These are phyloP conservation scores for Isabelozyma heimii DNA, from an alignment of 805 yeast genomes.

Conservation along the genomic window DNA sequence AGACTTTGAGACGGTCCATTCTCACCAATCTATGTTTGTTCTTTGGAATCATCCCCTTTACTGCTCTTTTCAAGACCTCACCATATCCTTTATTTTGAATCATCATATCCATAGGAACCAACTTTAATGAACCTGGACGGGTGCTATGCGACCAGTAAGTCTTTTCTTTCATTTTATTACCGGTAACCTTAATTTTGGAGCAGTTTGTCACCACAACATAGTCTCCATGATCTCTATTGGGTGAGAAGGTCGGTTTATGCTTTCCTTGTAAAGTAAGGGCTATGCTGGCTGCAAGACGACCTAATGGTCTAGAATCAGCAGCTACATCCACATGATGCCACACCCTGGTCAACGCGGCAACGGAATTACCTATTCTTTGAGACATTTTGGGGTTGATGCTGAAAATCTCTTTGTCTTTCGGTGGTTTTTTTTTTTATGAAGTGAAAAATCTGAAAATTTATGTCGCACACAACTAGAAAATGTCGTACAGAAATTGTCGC, in stretches of 20 bases:
- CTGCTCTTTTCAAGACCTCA: conserved; percentile 85
- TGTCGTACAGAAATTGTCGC: not conserved
- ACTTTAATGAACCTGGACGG: conserved; percentile 85
- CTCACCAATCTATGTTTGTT: conserved; percentile 77
- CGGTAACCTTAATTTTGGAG: conserved; percentile 75
- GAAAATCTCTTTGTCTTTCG: not conserved
- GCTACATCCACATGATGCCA: conserved; percentile 98
- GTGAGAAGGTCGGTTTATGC: conserved; percentile 87
- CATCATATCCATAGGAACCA: conserved; percentile 76
- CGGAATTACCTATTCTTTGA: conserved; percentile 46
- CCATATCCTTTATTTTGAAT: conserved; percentile 78
- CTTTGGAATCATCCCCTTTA: conserved; percentile 94
- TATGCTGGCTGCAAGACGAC: conserved; percentile 86
- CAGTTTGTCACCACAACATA: conserved; percentile 96
- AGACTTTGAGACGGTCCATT: conserved; percentile 78
- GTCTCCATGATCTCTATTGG: conserved; percentile 82
- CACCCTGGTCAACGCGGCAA: conserved; percentile 73
- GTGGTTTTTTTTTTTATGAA: not conserved
- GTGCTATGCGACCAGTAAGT: conserved; percentile 86
- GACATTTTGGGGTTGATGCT: conserved; percentile 19
- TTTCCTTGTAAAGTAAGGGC: conserved; percentile 93
- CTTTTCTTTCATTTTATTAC: conserved; percentile 77
- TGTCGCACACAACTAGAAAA: not conserved
- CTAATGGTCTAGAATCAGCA: conserved; percentile 78
- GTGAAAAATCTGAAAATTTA: not conserved